phyloP scores from a whole-genome alignment of 352 stramenopile genomes.

The Phytophthora meadii region DNA sequence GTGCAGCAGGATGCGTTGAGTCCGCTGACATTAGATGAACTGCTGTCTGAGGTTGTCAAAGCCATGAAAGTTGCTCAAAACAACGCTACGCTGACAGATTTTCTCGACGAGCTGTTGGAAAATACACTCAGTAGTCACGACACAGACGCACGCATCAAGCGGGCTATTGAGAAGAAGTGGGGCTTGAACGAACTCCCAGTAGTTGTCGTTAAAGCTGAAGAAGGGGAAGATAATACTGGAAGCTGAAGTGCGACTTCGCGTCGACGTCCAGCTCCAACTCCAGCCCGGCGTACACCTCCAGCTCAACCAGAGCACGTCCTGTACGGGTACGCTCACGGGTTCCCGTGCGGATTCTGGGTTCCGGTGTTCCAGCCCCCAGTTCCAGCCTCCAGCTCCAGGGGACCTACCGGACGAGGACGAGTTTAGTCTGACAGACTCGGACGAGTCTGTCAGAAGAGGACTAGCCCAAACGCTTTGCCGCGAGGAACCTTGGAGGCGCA shows the following conservation, averaged over 20 bases:
- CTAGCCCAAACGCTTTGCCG: too few relatives aligned
- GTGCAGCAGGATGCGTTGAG: constrained; percentile 59
- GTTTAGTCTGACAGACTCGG: too few relatives aligned
- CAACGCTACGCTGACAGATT: constrained; percentile 41
- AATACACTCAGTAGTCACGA: constrained; percentile 33
- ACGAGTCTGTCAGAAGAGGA: too few relatives aligned
- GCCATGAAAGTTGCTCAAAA: constrained; percentile 27
- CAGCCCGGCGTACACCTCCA: too few relatives aligned
- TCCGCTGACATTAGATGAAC: constrained; percentile 45
- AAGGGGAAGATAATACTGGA: not conserved
- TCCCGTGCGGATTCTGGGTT: too few relatives aligned
- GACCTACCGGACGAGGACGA: too few relatives aligned
- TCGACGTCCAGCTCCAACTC: too few relatives aligned
- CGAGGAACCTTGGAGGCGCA: too few relatives aligned
- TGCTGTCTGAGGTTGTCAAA: constrained; percentile 44
- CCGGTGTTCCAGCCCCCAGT: too few relatives aligned
- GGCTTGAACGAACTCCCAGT: constrained; percentile 29
- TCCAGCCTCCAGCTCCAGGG: too few relatives aligned
- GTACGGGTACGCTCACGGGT: too few relatives aligned
- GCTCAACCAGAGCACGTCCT: too few relatives aligned
- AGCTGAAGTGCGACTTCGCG: not conserved
- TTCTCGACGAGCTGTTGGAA: constrained; percentile 42
- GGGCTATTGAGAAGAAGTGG: constrained; percentile 41
- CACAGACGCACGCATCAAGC: constrained; percentile 49
- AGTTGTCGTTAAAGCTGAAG: constrained; percentile 14